Evolutionary conservation across 2,329 filamentous ascomycete species (phyloP).

Genomic region (Kalaharituber pfeilii): DNA sequence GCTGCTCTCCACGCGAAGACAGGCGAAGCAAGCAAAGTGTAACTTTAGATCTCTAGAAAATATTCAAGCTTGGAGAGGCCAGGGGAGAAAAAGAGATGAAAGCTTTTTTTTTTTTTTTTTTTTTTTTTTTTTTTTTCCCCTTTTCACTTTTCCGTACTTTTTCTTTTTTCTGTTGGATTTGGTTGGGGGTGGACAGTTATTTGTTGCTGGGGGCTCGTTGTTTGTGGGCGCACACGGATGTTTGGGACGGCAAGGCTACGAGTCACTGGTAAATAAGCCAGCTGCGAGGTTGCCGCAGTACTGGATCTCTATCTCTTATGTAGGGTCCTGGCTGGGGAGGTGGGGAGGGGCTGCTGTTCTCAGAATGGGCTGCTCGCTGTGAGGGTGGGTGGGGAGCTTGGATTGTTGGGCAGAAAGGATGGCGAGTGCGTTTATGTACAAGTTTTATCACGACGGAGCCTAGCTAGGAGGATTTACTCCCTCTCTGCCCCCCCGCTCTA

Average conservation of each 20-base stretch:
- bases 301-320: not conserved
- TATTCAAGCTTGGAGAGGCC: too few relatives aligned
- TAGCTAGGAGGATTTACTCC: not conserved
- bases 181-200: too few relatives aligned
- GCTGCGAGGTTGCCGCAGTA: not conserved
- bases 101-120: too few relatives aligned
- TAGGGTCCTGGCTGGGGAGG: not conserved
- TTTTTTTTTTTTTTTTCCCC: too few relatives aligned
- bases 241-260: not conserved
- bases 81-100: too few relatives aligned
- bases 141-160: too few relatives aligned
- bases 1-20: too few relatives aligned
- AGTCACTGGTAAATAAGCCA: not conserved
- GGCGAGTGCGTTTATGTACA: conserved; percentile 1
- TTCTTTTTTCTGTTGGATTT: too few relatives aligned
- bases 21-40: too few relatives aligned
- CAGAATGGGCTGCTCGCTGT: not conserved
- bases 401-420: not conserved
- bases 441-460: not conserved
- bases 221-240: too few relatives aligned
- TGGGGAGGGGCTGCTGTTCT: not conserved
- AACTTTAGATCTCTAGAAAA: too few relatives aligned
- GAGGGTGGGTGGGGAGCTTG: not conserved
- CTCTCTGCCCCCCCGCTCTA: not conserved
- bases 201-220: too few relatives aligned